Base-by-base conservation (phyloP, 768 basidiomycete genomes). In the Leucocoprinus birnbaumii region DNA sequence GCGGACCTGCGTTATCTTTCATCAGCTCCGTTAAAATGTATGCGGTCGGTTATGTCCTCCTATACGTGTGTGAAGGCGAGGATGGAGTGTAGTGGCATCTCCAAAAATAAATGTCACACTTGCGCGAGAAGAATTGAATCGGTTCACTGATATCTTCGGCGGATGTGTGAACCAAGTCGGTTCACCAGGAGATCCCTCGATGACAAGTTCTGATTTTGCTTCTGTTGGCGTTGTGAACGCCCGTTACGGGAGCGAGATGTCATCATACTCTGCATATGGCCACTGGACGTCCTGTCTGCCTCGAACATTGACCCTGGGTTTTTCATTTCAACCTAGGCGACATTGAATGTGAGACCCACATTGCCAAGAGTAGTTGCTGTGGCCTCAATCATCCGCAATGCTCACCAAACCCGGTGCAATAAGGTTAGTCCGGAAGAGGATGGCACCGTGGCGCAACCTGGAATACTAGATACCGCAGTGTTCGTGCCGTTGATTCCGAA, bases 1-100 rank as follows among this genome's bases (percentile, higher is more conserved):
- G 53, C 53, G 53, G 53, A 54, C 53, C 53, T 54, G 53, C 53
- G 53, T 54, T 54, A 54, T 48, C 53, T 54, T 19, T 48, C 37
- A 54, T 48, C 53, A 54, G 53, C 53, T 48, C 53, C 46, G 53
- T 54, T 48, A 40, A 19, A 19, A 31, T 48, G 45, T 25, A 54
- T 48, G 53, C 14, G 46, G 46, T 42, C 53, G 46, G 53, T 31
- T 31, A 31, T 31, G 11, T 11, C 31, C 31, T 31, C 6, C n/a
- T 54, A 48, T 54, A 19, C 37, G 26, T 48, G 43, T 22, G 46
- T 31, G 37, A 38, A 54, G 31, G 16, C 42, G 43, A 19, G 53
- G 21, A 8, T 27, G 37, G 45, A 35, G 43, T 43, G 19, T 19
- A 40, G n/a, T 51, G 49, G 19, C 49, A 41, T 37, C 46, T 46